A percentile compares a stretch with the other conserved stretches of the same genome.
phyloP scores from a whole-genome alignment of 805 yeast genomes.

The Cyberlindnera maclurae region DNA sequence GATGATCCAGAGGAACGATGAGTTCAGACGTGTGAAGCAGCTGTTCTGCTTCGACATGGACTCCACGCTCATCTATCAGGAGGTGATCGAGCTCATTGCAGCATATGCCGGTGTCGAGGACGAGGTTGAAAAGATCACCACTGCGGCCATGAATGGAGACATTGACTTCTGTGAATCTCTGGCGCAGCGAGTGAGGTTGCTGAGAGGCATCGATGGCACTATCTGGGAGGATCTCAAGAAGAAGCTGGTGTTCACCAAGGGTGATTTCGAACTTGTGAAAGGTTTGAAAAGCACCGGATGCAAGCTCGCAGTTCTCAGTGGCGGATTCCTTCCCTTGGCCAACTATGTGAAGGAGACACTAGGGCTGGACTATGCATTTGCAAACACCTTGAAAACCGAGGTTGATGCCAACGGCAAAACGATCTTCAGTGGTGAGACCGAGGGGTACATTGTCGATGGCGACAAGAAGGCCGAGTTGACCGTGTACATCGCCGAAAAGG shows the following conservation, averaged over 20 bases:
- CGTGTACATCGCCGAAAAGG: conserved; percentile 49
- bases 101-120: conserved; percentile 87
- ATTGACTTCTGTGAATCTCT: conserved; percentile 83
- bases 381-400: conserved; percentile 56
- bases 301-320: conserved; percentile 81
- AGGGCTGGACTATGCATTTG: conserved; percentile 80
- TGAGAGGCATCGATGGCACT: conserved; percentile 72
- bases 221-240: conserved; percentile 75
- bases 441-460: conserved; percentile 85
- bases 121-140: conserved; percentile 83
- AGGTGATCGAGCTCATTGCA: conserved; percentile 93
- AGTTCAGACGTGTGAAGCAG: conserved; percentile 32
- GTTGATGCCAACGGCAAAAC: conserved; percentile 36
- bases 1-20: conserved; percentile 32
- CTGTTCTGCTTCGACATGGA: conserved; percentile 95
- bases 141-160: conserved; percentile 95
- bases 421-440: conserved; percentile 64
- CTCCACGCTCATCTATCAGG: conserved; percentile 91
- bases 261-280: conserved; percentile 65
- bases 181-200: conserved; percentile 63
- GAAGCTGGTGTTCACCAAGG: conserved; percentile 72
- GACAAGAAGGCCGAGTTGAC: conserved; percentile 71
- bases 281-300: conserved; percentile 57
- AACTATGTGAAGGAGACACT: conserved; percentile 58
- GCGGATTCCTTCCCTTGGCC: conserved; percentile 92